Percentiles rank a stretch among this genome's conserved stretches.
Conservation (phyloP, 2,329 filamentous ascomycete genomes). For the Beauveria sp. region DNA sequence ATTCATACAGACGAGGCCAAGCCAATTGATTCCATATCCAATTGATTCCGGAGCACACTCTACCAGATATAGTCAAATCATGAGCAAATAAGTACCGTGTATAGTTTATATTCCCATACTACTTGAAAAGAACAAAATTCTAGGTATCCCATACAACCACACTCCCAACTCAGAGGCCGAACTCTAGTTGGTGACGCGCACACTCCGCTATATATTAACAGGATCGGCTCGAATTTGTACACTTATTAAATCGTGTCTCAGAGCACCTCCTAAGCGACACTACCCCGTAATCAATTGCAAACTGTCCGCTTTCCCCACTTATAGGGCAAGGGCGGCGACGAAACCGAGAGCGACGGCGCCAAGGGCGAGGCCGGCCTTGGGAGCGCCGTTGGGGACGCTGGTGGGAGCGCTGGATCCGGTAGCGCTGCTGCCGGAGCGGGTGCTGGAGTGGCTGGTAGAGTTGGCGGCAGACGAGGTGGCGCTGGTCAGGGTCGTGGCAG, state of each 20-base stretch:
- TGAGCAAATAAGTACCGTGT: neutral
- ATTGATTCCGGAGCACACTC: too few species aligned
- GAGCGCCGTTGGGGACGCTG: conserved; percentile 19
- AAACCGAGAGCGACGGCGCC: conserved; percentile 21
- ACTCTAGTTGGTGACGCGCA: neutral
- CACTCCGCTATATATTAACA: conserved; percentile 8
- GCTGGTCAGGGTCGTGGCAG: conserved; percentile 16
- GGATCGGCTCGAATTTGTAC: conserved; percentile 11
- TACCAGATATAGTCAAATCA: neutral
- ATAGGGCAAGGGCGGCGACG: conserved; percentile 23
- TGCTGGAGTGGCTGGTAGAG: conserved; percentile 17
- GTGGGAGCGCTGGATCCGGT: conserved; percentile 13
- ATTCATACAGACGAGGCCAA: too few species aligned
- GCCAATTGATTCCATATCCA: too few species aligned
- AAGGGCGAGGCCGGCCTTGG: conserved; percentile 17
- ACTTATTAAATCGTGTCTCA: conserved; percentile 3
- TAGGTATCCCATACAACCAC: conserved; percentile 7
- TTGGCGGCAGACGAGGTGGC: conserved; percentile 17
- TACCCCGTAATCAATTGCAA: neutral
- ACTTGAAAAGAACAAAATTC: neutral
- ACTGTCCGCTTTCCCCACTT: conserved; percentile 1
- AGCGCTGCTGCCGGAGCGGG: conserved; percentile 13
- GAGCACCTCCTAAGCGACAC: neutral
- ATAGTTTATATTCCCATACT: conserved; percentile 2
- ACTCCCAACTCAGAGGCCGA: neutral